Evolutionary conservation across 2,329 filamentous ascomycete species (phyloP), one percentile per base, ranked within the genome.

Genomic region (Xylariaceae sp.): DNA sequence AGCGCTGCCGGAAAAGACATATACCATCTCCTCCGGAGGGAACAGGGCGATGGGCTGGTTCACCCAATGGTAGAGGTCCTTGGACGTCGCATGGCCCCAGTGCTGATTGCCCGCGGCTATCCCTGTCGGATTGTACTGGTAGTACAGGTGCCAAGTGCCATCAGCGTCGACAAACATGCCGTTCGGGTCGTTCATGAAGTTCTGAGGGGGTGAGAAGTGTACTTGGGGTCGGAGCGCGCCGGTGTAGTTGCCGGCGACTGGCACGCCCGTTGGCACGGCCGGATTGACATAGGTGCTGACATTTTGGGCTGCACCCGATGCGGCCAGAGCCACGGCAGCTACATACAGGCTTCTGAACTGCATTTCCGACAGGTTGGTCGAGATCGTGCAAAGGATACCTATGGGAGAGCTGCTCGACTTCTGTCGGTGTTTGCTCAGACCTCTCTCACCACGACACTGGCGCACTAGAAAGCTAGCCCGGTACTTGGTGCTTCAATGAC

Each of bases 11-110:
- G 71, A 73, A 47, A 73, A 79, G 33, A 76, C 70, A 41, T 62
- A 69, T 11, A 65, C 61, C 0, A 59, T 63, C 15, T 71, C 56
- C 19, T 68, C 63, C 0, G 68, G 64, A 0, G 74, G 73, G 34
- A 65, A 76, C 3, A 85, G 64, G 9, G 80, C 80, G 48, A 85
- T 78, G 4, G 75, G 73, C 52, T 84, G 79, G 48, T 84, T 83
- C 1, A 65, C 66, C 81, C 81, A 86, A 44, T 76, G 73, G 51
- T 80, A 83, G 2, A 85, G 63, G 51, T 85, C 80, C 12, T 62
- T 53, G 24, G 73, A 79, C 2, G 79, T 83, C 2, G 79, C 79
- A 52, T 85, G 81, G 9, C 81, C 81, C 81, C 81, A 85, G 51
- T 83, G 79, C 52, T 83, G 51, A 26, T 54, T 53, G 12, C 51